Base-by-base conservation (phyloP, 352 stramenopile species). In the Pythium periplocum region DNA sequence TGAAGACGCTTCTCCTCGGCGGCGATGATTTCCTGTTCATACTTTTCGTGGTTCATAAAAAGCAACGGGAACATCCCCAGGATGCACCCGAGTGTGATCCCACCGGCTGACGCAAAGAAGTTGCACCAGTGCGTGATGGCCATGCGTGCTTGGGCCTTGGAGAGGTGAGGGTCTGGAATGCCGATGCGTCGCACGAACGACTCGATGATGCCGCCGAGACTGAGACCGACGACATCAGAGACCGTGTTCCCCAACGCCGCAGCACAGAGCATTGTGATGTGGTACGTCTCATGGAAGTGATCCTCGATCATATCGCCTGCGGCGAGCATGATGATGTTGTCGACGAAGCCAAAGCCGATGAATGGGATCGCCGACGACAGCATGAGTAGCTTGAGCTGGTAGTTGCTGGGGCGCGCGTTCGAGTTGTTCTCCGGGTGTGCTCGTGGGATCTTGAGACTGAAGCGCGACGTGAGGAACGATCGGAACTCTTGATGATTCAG, bases 271-370 rank as follows among this genome's bases (percentile, higher is more conserved):
- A 97, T 98, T 34, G 91, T 97, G 67, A 98, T 96, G 45, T 92
- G 93, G 55, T 98, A 86, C 32, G 77, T 79, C n/a, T 96, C 75
- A 51, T 97, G 94, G 45, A 98, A 86, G 45, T 94, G 83, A 38
- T 84, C 84, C 67, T 99, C 95, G 53, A 99, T 98, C 37, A 95
- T 90, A 56, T 98, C 95, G 6, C 96, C 95, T 0, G 90, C 90
- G 5, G 82, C 71, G 47, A 95, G 66, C 70, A 93, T 88, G 54
- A 95, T 89, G 60, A 90, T 73, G 61, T 95, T 93, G 68, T 93
- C 83, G 1, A 91, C 76, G 38, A 95, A 75, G 31, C 83, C 83
- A 66, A 95, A 95, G 46, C 78, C 83, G 9, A 92, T 68, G 61
- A 92, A 92, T 11, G 84, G 83, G 44, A 93, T 88, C 32, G 78